phyloP scores from a whole-genome alignment of 768 basidiomycete genomes.

The Coprinopsis cinerea region DNA sequence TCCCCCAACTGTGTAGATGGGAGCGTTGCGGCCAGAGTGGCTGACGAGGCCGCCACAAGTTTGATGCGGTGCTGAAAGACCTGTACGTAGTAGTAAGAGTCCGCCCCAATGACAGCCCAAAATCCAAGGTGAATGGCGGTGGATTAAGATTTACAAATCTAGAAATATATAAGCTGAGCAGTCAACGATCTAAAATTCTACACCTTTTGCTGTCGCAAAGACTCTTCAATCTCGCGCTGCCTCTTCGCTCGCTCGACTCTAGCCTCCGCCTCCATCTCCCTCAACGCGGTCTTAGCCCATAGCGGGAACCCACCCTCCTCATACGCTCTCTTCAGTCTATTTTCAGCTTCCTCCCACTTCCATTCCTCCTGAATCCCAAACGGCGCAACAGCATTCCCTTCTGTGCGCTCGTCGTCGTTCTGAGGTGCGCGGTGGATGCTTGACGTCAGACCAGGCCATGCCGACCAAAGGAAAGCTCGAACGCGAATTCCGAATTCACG shows the following conservation, averaged over 20 bases:
- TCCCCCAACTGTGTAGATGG: no score
- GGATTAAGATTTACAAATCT: no score
- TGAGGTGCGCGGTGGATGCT: slow-evolving; percentile 44
- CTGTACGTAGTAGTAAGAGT: no score
- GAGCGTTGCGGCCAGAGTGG: no score
- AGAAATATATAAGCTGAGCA: no score
- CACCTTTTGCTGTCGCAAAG: background rate
- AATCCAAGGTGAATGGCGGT: no score
- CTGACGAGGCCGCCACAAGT: no score
- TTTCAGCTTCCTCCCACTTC: slow-evolving; percentile 49
- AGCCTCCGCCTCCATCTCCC: slow-evolving; percentile 55
- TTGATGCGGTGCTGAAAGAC: no score
- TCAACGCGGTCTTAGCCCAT: slow-evolving; percentile 48
- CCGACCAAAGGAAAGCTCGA: slow-evolving; percentile 40
- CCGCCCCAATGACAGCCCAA: no score
- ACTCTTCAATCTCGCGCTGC: slow-evolving; percentile 16
- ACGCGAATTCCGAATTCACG: slow-evolving; percentile 55
- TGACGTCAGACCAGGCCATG: slow-evolving; percentile 44
- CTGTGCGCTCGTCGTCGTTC: slow-evolving; percentile 26
- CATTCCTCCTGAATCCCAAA: slow-evolving; percentile 32
- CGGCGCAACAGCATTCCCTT: slow-evolving; percentile 13
- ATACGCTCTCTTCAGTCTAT: slow-evolving; percentile 49
- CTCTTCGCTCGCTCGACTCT: slow-evolving; percentile 40
- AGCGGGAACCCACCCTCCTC: slow-evolving; percentile 50
- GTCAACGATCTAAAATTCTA: no score